Conservation (phyloP, 2,329 filamentous ascomycete genomes). For the Graphiopsis chlorocephala region DNA sequence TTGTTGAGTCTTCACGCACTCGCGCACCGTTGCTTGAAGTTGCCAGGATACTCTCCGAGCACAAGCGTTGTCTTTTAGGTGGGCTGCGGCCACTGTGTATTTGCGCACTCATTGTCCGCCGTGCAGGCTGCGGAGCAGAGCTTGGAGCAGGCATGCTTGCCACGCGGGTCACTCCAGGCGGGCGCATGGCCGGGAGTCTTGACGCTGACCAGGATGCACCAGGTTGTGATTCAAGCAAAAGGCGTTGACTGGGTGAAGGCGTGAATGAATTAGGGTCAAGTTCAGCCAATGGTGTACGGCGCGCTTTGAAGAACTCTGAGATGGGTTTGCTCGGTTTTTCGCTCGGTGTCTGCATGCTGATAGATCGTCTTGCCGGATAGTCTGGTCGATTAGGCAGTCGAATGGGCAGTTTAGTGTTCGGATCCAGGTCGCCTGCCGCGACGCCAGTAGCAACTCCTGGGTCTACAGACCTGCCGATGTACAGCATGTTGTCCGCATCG, state of each 20-base stretch:
- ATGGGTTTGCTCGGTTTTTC: constrained; percentile 62
- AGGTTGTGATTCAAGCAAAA: constrained; percentile 54
- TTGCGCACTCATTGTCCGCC: constrained; percentile 39
- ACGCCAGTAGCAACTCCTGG: constrained; percentile 66
- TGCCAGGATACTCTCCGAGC: constrained; percentile 38
- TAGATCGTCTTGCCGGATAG: constrained; percentile 26
- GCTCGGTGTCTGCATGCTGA: constrained; percentile 42
- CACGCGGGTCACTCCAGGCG: constrained; percentile 14
- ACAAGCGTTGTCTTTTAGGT: constrained; percentile 45
- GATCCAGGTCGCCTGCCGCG: constrained; percentile 78
- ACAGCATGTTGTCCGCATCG: constrained; percentile 69
- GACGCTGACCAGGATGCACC: constrained; percentile 55
- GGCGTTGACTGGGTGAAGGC: constrained; percentile 63
- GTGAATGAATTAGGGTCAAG: constrained; percentile 66
- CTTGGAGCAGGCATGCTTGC: constrained; percentile 33
- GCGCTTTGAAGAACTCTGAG: constrained; percentile 63
- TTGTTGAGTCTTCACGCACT: constrained; percentile 36
- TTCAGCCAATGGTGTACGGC: constrained; percentile 62
- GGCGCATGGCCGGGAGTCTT: constrained; percentile 38
- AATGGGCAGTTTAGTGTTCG: constrained; percentile 75
- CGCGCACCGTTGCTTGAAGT: constrained; percentile 28
- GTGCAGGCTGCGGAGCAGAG: constrained; percentile 42
- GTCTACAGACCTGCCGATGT: constrained; percentile 73
- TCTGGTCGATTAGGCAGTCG: constrained; percentile 34
- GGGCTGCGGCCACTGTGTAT: constrained; percentile 26